phyloP scores from a whole-genome alignment of 192 early-diverging fungal species.

The Funneliformis geosporum region DNA sequence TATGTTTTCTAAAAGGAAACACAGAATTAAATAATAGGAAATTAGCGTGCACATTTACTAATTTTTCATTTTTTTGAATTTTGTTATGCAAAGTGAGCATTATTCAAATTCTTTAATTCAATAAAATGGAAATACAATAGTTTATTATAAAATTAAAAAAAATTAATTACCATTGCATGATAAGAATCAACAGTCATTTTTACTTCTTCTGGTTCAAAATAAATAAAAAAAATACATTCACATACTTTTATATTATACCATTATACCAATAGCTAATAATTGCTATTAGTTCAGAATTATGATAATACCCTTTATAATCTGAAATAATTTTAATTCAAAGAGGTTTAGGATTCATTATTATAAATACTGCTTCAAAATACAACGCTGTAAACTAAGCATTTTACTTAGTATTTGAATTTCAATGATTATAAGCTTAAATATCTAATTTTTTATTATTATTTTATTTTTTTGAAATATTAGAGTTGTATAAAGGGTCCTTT shows the following conservation, averaged over 20 bases:
- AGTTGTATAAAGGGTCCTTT: neutral
- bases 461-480: constrained; percentile 6
- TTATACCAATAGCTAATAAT: neutral
- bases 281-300: constrained; percentile 1
- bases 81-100: too few species aligned
- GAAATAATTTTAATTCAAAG: neutral
- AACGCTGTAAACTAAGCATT: neutral
- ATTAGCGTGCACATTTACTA: too few species aligned
- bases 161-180: neutral
- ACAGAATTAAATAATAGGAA: too few species aligned
- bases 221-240: neutral
- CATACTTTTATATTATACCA: neutral
- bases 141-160: neutral
- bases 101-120: too few species aligned
- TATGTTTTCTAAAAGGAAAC: too few species aligned
- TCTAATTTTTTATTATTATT: neutral
- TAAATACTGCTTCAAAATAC: neutral
- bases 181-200: neutral
- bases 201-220: neutral
- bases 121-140: too few species aligned
- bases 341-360: neutral
- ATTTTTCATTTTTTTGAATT: too few species aligned
- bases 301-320: neutral
- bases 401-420: neutral
- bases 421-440: neutral